Base-by-base conservation (phyloP, 2,329 filamentous ascomycete species). In the Bipolaris victoriae region DNA sequence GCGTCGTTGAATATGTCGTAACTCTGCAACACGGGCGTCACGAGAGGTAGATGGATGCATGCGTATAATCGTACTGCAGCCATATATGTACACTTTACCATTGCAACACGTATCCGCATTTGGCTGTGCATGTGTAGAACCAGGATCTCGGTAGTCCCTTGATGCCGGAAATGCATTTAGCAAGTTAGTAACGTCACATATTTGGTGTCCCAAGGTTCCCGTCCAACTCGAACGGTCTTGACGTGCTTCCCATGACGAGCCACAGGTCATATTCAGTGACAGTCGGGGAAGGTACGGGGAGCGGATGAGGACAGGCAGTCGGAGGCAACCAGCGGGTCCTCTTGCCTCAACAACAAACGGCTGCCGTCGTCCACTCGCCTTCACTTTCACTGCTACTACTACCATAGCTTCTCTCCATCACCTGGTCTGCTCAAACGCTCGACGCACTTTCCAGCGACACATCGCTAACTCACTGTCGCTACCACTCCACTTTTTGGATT, bases 341-440 rank as follows among this genome's bases (percentile, higher is more conserved):
- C 43, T 33, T 59, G 45, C 29, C 33, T 48, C 7, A 13, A 33
- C 18, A 10, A 24, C 11, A 29, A 29, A 36, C 24, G 4, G 36
- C 15, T n/a, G 22, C 49, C 20, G 33, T 26, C 7, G 45, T 41
- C 43, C 26, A 48, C 44, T 52, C 52, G 49, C 35, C 58, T 60
- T 63, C 61, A 61, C 55, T 43, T 56, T 57, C 57, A 61, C 59
- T 55, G 55, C 55, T 55, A 39, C 53, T 51, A 58, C 59, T 56
- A 20, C 20, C 20, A 20, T 3, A 20, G 55, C 55, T 55, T 41
- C 53, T 51, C 52, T 61, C 52, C 35, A 56, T 45, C 57, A 47
- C 40, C 55, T 60, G 52, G 50, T 49, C 53, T 48, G 35, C 55
- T 41, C 59, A 22, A 50, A 58, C 52, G 58, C 60, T 61, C 66